Evolutionary conservation across 768 basidiomycete species (phyloP).

Genomic region (Rhizopogon vinicolor): DNA sequence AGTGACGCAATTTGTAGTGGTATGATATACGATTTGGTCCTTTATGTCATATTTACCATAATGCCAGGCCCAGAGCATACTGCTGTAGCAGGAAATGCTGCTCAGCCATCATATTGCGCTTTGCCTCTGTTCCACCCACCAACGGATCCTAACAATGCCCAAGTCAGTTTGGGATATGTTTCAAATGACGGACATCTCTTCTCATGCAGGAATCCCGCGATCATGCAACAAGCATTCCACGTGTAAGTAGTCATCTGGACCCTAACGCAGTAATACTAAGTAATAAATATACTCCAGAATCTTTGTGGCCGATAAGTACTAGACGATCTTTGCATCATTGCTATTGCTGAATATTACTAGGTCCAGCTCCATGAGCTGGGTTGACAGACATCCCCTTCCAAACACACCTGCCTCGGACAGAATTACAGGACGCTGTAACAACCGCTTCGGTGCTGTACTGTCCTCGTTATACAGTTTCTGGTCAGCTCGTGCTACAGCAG

Average conservation of each 20-base stretch:
- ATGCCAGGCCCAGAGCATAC: constrained; percentile 48
- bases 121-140: constrained; percentile 50
- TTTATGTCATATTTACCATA: background rate
- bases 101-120: constrained; percentile 49
- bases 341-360: constrained; percentile 21
- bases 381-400: constrained; percentile 40
- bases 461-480: constrained; percentile 55
- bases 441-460: constrained; percentile 58
- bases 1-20: constrained; percentile 52
- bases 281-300: constrained; percentile 27
- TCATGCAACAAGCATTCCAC: constrained; percentile 52
- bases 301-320: constrained; percentile 50
- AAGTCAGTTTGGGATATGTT: constrained; percentile 38
- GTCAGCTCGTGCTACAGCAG: constrained; percentile 41
- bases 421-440: constrained; percentile 34
- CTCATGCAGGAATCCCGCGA: constrained; percentile 46
- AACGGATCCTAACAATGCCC: constrained; percentile 19
- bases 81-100: constrained; percentile 29
- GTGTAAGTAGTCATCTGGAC: constrained; percentile 37
- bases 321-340: background rate
- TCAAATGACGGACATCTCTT: constrained; percentile 57
- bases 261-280: background rate
- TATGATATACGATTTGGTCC: constrained; percentile 7
- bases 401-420: constrained; percentile 35
- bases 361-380: constrained; percentile 45